Conservation (phyloP, 140 eudicot species). For the Senecio squalidus region DNA sequence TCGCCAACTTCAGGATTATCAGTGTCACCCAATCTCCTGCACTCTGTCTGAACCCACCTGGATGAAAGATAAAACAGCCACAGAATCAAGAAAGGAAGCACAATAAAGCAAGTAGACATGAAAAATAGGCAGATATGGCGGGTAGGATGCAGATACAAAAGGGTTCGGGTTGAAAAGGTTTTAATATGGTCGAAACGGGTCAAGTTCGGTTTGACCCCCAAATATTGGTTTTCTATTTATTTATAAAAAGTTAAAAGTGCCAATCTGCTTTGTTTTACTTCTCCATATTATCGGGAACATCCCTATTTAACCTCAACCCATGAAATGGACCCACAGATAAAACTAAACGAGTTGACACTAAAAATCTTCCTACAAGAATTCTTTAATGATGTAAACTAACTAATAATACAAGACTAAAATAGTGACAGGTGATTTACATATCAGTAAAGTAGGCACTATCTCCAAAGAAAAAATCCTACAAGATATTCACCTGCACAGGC, state of each 20-base stretch:
- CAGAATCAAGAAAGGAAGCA: conserved; percentile 8
- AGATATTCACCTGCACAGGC: conserved; percentile 77
- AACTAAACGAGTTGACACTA: neutral
- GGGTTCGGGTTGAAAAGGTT: neutral
- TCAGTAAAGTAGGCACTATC: conserved; percentile 4
- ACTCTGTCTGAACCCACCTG: conserved; percentile 97
- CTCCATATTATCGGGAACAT: neutral
- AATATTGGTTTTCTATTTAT: neutral
- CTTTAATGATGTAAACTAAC: neutral
- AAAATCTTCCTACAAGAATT: neutral
- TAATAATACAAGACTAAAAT: neutral
- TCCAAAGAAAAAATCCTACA: neutral
- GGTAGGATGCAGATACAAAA: neutral
- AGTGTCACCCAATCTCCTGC: conserved; percentile 86
- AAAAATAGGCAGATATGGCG: neutral
- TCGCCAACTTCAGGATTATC: conserved; percentile 97
- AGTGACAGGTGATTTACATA: neutral
- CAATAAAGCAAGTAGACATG: neutral
- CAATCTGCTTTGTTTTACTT: neutral
- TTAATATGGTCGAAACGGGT: neutral
- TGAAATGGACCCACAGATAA: neutral
- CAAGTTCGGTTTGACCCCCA: neutral
- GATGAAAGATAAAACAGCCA: conserved; percentile 17
- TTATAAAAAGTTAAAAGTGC: neutral
- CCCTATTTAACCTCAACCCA: neutral